Base-by-base conservation (phyloP, 495 filamentous ascomycete genomes). In the Amphirosellinia nigrospora region DNA sequence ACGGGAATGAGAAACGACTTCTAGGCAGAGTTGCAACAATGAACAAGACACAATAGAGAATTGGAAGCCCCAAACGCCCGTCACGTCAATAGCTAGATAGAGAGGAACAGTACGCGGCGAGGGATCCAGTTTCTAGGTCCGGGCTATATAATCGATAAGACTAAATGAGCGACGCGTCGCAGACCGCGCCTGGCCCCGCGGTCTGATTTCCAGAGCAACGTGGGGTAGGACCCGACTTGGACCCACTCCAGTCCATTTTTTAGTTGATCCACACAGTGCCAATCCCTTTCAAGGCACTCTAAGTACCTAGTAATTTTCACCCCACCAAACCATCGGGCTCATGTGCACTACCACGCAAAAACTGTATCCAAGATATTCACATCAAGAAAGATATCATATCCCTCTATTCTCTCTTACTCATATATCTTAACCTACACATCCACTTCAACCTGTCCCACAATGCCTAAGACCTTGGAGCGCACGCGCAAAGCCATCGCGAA, bases 401-500 rank as follows among this genome's bases (percentile, higher is more conserved):
- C 26, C 26, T 28, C 39, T 1, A 15, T 56, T 52, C 19, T 9
- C 9, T 39, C 30, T 62, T 21, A 7, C 4, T 53, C n/a, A n/a
- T n/a, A n/a, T n/a, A n/a, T n/a, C n/a, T 30, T 43, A 19, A 67
- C 34, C 16, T 10, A 11, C 38, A 19, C 45, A 41, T 23, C 19
- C 19, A 53, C 11, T 16, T 45, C 48, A n/a, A 30, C 59, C 34
- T 3, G 15, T 52, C 19, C 53, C 79, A 82, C 73, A 30, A 96
- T 97, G 94, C 88, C 93, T 16, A 92, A 90, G 72, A 87, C 87
- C 69, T 77, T 96, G 16, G 79, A 87, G 59, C 97, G 94, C 74
- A 90, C 94, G 45, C 90, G 92, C 66, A 98, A 97, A 82, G 88
- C 93, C 68, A 92, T 97, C 59, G 78, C 88, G 26, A 94, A 94